phyloP scores from a whole-genome alignment of 495 filamentous ascomycete species.

The Cercophora scortea region DNA sequence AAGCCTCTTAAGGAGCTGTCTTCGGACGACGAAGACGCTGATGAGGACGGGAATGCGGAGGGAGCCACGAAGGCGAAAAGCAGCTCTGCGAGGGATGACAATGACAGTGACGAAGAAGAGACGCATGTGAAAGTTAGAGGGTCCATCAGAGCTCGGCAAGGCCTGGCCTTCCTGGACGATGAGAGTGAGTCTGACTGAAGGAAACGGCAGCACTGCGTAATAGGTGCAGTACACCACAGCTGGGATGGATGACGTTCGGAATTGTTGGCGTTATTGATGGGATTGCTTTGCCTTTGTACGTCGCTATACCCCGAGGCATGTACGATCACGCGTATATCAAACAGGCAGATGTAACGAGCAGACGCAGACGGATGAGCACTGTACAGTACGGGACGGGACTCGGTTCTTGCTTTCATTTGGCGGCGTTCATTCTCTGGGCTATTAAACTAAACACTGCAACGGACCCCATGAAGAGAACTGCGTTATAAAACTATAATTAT shows the following conservation, averaged over 20 bases:
- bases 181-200: conserved; percentile 40
- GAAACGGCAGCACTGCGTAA: neutral
- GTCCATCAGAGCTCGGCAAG: conserved; percentile 28
- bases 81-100: conserved; percentile 27
- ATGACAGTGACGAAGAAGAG: conserved; percentile 21
- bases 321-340: too few relatives aligned
- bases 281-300: too few relatives aligned
- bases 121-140: conserved; percentile 18
- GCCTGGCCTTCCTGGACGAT: conserved; percentile 35
- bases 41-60: conserved; percentile 17
- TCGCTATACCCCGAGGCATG: too few relatives aligned
- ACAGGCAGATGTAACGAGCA: too few relatives aligned
- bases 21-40: conserved; percentile 38
- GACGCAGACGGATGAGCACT: too few relatives aligned
- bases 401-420: conserved; percentile 19
- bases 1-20: conserved; percentile 17
- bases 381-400: neutral
- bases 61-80: conserved; percentile 39
- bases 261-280: too few relatives aligned
- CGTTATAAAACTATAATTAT: conserved; percentile 78
- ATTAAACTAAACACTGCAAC: conserved; percentile 87
- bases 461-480: conserved; percentile 90
- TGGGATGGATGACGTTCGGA: too few relatives aligned
- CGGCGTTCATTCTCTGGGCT: conserved; percentile 58
- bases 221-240: too few relatives aligned